Base-by-base conservation (phyloP, 441 rosid species). In the Heliophila coronopifolia region DNA sequence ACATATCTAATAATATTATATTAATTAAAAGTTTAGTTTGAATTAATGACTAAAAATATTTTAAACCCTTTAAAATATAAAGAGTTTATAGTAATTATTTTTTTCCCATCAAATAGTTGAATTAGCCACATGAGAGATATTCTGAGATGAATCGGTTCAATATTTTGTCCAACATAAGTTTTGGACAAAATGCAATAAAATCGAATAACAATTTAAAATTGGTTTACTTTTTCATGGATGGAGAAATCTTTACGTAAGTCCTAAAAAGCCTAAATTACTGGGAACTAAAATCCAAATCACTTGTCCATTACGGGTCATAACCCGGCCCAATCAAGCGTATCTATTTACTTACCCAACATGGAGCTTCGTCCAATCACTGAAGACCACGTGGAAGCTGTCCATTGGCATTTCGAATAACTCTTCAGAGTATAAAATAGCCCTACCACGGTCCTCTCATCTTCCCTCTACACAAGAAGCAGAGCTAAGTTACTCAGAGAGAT, bases 201-300 rank as follows among this genome's bases (percentile, higher is more conserved):
- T 41, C 12, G 7, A 36, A 36, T 2, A 19, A 19, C 6, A 7
- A 12, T 22, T 22, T 12, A 17, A 34, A 1, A n/a, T 35, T 43
- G 19, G 53, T 43, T 37, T 22, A 24, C 12, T 45, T 37, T n/a
- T 30, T 22, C 28, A 37, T 14, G 40, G 51, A 23, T 31, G 7
- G 6, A 14, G 9, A 32, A 62, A 12, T 53, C 55, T 33, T 55
- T 31, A 49, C 58, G 63, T 63, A 33, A 0, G 1, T 40, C 22
- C 2, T 10, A 47, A 54, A 63, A 63, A 63, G 63, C 68, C 68
- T 48, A 4, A 40, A 55, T 54, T 63, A 48, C 4, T 14, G 68
- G 57, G 38, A 41, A 37, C 12, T 8, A 2, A 19, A 35, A 16
- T 22, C 31, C 7, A 3, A 36, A 31, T 34, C 51, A 35, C 35